Evolutionary conservation across 2,329 filamentous ascomycete species (phyloP).

Genomic region (Aspergillus proliferans): DNA sequence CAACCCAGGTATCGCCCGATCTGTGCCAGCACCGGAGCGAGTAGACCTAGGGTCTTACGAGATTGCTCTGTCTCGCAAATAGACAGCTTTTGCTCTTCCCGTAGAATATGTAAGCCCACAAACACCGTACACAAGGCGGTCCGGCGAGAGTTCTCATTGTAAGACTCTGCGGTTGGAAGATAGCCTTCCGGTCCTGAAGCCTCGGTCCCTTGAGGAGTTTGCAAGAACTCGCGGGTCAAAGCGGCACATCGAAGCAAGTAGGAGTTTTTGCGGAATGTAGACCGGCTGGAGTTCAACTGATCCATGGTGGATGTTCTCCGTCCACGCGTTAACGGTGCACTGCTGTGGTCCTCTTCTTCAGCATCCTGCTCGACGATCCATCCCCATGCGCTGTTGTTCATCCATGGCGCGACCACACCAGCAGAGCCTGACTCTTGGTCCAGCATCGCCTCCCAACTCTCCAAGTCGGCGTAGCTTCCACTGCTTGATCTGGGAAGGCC

Average conservation of each 20-base stretch:
- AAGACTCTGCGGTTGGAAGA: slow-evolving; percentile 56
- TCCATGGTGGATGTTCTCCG: slow-evolving; percentile 17
- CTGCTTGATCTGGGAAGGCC: slow-evolving; percentile 46
- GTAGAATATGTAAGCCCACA: slow-evolving; percentile 71
- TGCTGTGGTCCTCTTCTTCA: slow-evolving; percentile 15
- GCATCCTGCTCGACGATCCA: slow-evolving; percentile 61
- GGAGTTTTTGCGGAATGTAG: slow-evolving; percentile 32
- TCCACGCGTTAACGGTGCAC: slow-evolving; percentile 3
- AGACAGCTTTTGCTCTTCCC: slow-evolving; percentile 82
- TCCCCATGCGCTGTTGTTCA: slow-evolving; percentile 61
- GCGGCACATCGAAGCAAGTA: slow-evolving; percentile 46
- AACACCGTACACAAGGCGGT: slow-evolving; percentile 65
- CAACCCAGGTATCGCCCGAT: slow-evolving; percentile 78
- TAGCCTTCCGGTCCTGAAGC: slow-evolving; percentile 55
- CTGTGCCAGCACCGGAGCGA: slow-evolving; percentile 74
- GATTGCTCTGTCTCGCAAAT: slow-evolving; percentile 49
- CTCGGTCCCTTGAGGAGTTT: slow-evolving; percentile 51
- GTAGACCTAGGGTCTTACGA: slow-evolving; percentile 39
- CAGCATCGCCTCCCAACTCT: slow-evolving; percentile 46
- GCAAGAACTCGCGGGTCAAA: slow-evolving; percentile 60
- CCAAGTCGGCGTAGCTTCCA: slow-evolving; percentile 38
- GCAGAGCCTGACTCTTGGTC: slow-evolving; percentile 39
- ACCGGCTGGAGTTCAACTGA: slow-evolving; percentile 16
- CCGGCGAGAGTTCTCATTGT: slow-evolving; percentile 51
- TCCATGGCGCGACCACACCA: slow-evolving; percentile 38